Percentiles rank a stretch among this genome's conserved stretches.
Conservation (phyloP, 805 yeast genomes). For the Pichia sporocuriosa region DNA sequence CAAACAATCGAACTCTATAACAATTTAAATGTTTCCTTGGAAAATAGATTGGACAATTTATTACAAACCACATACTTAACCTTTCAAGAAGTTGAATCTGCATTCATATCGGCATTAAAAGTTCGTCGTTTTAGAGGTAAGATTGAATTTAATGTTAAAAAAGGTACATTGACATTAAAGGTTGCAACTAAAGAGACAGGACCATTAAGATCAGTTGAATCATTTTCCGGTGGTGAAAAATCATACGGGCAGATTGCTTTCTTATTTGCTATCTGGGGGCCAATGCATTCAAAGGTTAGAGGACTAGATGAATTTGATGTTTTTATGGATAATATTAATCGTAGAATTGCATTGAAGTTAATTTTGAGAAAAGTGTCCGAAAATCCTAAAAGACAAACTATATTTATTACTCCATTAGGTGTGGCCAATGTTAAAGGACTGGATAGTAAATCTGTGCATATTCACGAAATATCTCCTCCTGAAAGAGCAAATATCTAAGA, state of each 20-base stretch:
- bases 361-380: constrained; percentile 62
- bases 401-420: constrained; percentile 92
- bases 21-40: constrained; percentile 32
- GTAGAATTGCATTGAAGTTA: constrained; percentile 69
- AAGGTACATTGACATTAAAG: constrained; percentile 44
- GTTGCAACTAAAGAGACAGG: constrained; percentile 58
- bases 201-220: constrained; percentile 61
- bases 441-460: constrained; percentile 46
- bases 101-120: constrained; percentile 53
- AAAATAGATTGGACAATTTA: constrained; percentile 37
- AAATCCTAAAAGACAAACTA: constrained; percentile 70
- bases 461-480: constrained; percentile 50
- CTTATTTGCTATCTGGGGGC: constrained; percentile 83
- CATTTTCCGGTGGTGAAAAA: constrained; percentile 95
- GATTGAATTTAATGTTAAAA: constrained; percentile 53
- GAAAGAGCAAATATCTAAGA: constrained; percentile 18
- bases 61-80: constrained; percentile 34
- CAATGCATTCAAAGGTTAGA: constrained; percentile 79
- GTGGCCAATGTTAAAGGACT: constrained; percentile 63
- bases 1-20: constrained; percentile 28
- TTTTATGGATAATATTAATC: constrained; percentile 90
- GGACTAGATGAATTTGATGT: constrained; percentile 97
- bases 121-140: constrained; percentile 70
- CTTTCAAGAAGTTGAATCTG: constrained; percentile 43
- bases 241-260: constrained; percentile 89